Conservation (phyloP, 768 basidiomycete species). For the Auriscalpium microsporum region DNA sequence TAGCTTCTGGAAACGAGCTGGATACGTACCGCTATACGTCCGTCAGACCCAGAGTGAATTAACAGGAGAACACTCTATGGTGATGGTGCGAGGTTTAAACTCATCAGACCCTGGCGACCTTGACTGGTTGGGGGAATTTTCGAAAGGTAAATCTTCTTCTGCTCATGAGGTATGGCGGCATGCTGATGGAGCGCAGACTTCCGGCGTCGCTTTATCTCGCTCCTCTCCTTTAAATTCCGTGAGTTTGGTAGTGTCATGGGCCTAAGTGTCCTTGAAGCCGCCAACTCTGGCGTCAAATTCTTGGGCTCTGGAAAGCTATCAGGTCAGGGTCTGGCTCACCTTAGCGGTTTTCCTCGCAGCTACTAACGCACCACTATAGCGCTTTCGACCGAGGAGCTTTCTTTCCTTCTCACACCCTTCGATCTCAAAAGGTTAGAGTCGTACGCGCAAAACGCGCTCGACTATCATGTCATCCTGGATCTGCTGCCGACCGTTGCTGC, state of each 20-base stretch:
- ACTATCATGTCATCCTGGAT: conserved; percentile 94
- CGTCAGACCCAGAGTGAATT: conserved; percentile 91
- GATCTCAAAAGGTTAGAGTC: conserved; percentile 94
- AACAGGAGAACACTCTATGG: conserved; percentile 93
- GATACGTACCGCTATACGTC: conserved; percentile 86
- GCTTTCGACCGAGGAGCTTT: conserved; percentile 41
- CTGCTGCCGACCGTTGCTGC: conserved; percentile 72
- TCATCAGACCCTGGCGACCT: conserved; percentile 53
- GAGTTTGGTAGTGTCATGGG: conserved; percentile 87
- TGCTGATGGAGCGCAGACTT: conserved; percentile 53
- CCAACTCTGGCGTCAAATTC: conserved; percentile 50
- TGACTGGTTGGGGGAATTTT: conserved; percentile 84
- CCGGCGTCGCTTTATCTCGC: conserved; percentile 76
- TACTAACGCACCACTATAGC: conserved; percentile 36
- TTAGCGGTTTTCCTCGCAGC: not conserved
- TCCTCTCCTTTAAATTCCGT: conserved; percentile 91
- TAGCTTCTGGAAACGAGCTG: conserved; percentile 93
- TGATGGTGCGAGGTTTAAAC: conserved; percentile 86
- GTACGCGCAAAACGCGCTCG: conserved; percentile 92
- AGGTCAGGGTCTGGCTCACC: conserved; percentile 21
- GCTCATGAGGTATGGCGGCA: not conserved
- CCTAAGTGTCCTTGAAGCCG: conserved; percentile 82
- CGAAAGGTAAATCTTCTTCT: conserved; percentile 47
- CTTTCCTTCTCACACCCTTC: conserved; percentile 73
- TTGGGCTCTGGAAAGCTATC: conserved; percentile 30